These are phyloP conservation scores for Fusarium setosum DNA, from an alignment of 2,329 filamentous ascomycete genomes.

Conservation along the genomic window DNA sequence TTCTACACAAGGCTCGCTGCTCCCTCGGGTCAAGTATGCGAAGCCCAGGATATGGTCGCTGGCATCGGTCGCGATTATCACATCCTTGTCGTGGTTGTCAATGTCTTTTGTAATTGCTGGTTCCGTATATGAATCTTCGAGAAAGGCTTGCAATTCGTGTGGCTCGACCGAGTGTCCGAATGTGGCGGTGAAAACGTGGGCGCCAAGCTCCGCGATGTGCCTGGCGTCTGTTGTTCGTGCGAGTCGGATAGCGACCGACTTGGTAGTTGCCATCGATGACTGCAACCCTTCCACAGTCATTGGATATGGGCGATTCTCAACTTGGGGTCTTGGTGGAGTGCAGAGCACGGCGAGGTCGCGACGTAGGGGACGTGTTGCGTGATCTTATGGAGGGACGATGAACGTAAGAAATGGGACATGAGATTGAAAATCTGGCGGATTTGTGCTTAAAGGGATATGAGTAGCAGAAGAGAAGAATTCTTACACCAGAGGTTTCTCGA, in stretches of 20 bases:
- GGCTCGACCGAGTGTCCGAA: conserved; percentile 56
- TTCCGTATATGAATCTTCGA: conserved; percentile 51
- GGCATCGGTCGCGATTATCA: conserved; percentile 36
- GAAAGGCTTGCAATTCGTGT: conserved; percentile 51
- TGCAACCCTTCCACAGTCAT: conserved; percentile 1
- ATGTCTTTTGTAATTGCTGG: conserved; percentile 44
- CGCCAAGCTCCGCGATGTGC: conserved; percentile 48
- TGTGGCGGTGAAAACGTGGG: conserved; percentile 50
- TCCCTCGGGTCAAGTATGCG: conserved; percentile 51
- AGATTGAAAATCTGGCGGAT: too few relatives aligned
- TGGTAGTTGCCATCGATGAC: not conserved
- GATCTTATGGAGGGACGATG: too few relatives aligned
- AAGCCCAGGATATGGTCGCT: conserved; percentile 51
- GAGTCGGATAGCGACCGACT: conserved; percentile 3
- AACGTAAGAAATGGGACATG: not conserved
- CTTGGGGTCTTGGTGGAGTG: too few relatives aligned
- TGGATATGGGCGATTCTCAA: not conserved
- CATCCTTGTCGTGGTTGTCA: conserved; percentile 39
- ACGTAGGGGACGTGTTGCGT: too few relatives aligned
- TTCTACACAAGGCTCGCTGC: conserved; percentile 52
- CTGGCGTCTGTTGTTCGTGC: conserved; percentile 10
- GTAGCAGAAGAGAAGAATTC: too few relatives aligned
- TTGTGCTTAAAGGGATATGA: too few relatives aligned
- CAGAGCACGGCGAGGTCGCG: too few relatives aligned
- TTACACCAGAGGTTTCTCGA: too few relatives aligned